Base-by-base conservation (phyloP, 108 stramenopile species). In the Skeletonema potamos region DNA sequence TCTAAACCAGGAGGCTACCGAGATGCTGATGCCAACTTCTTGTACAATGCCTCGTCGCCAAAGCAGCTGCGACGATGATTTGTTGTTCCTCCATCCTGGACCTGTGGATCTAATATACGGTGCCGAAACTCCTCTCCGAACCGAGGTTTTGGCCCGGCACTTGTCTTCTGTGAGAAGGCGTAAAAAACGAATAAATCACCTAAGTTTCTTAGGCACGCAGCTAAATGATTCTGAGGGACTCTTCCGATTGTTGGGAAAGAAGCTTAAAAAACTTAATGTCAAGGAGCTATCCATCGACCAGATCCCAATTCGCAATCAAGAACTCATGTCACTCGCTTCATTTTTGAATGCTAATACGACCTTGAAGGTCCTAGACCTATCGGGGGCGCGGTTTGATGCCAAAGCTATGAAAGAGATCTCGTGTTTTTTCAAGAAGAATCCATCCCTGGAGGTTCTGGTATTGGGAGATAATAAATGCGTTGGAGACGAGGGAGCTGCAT, bases 91-190 rank as follows among this genome's bases (percentile, higher is more conserved):
- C 13, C 30, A 24, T 24, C 34, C 66, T 12, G 66, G 55, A 17
- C 66, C 66, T 17, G 43, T 75, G 26, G 37, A 66, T 27, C 60
- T 75, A 15, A 61, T 75, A 34, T 75, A 60, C 59, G 74, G 74
- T 18, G 61, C 74, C 0, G 74, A 75, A 62, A 39, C 59, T n/a
- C 65, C 66, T 51, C 32, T 74, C 17, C 22, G 54, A 6, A n/a
- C 60, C 5, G 15, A 61, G 27, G 61, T 62, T 34, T 20, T 75
- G 3, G 27, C 66, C 8, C 59, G 26, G 9, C 74, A 67, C 34
- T 36, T 73, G 26, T 54, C 72, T n/a, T 54, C 29, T 27, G 39
- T 34, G 36, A 24, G 63, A 3, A 57, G 57, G 20, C 63, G 63
- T 12, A 34, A 30, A 6, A 22, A 58, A 5, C 36, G 64, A 7